A percentile compares a stretch with the other conserved stretches of the same genome.
Conservation (phyloP, 2,329 filamentous ascomycete species). For the Escovopsis sp. region DNA sequence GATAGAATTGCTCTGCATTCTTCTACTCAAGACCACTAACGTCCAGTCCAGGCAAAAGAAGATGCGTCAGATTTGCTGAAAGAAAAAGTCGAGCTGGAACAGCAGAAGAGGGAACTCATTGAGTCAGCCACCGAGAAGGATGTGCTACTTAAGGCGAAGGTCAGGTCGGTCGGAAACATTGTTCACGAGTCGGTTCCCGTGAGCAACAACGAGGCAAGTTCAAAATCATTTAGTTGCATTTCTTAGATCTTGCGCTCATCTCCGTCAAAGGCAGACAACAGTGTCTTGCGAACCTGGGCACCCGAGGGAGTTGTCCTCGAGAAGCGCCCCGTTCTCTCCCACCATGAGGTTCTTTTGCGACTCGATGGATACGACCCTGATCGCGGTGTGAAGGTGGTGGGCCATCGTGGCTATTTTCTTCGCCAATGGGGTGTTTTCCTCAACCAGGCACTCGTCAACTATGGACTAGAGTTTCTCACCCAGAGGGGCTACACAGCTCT, state of each 20-base stretch:
- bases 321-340: conserved; percentile 67
- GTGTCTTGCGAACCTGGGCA: conserved; percentile 59
- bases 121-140: conserved; percentile 65
- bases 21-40: conserved; percentile 1
- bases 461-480: conserved; percentile 78
- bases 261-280: conserved; percentile 54
- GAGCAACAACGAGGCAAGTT: conserved; percentile 57
- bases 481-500: conserved; percentile 68
- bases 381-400: conserved; percentile 83
- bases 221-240: neutral
- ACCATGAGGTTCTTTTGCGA: conserved; percentile 83
- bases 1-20: neutral
- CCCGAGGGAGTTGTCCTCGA: conserved; percentile 60
- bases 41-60: conserved; percentile 58
- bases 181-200: conserved; percentile 80
- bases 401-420: conserved; percentile 87
- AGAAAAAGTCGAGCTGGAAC: conserved; percentile 62
- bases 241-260: neutral
- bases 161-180: conserved; percentile 54
- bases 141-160: conserved; percentile 55
- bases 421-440: conserved; percentile 80
- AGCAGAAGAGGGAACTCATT: conserved; percentile 67
- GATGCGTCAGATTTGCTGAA: conserved; percentile 65
- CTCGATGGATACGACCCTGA: conserved; percentile 88
- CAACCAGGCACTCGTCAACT: conserved; percentile 89